Conservation (phyloP, 2,329 filamentous ascomycete genomes). For the Talaromyces marneffei region DNA sequence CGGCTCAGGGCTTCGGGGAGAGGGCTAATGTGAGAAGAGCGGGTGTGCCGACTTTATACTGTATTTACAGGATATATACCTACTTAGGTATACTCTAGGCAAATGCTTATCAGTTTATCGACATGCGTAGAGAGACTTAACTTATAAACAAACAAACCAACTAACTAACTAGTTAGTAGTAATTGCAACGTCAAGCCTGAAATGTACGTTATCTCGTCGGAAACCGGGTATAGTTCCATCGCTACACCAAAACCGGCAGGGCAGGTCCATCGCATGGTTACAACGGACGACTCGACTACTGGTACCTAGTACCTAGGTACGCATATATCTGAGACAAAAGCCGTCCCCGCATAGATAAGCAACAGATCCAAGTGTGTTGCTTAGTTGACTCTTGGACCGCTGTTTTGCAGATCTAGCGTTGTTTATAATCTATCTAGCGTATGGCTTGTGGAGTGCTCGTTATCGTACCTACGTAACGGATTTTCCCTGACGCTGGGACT, state of each 20-base stretch:
- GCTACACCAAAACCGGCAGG: background rate
- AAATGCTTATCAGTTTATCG: background rate
- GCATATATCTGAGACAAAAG: background rate
- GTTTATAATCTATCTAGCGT: background rate
- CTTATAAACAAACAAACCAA: background rate
- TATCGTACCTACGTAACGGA: constrained; percentile 4
- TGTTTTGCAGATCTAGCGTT: background rate
- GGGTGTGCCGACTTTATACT: background rate
- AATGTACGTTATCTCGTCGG: background rate
- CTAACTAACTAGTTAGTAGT: background rate
- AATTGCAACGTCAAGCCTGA: background rate
- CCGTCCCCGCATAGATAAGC: background rate
- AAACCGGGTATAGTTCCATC: background rate
- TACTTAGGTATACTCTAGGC: no score
- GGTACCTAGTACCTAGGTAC: no score
- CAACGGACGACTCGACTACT: no score
- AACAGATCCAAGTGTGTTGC: no score
- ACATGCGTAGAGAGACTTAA: no score
- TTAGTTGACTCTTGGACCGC: background rate
- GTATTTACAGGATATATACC: background rate
- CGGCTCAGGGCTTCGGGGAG: background rate
- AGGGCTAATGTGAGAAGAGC: background rate
- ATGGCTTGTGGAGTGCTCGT: background rate
- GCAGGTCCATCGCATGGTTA: background rate
- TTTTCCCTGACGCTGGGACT: constrained; percentile 10